Percentiles rank a stretch among this genome's conserved stretches.
Conservation (phyloP, 1,139 yeast genomes). For the Suhomyces choctaworum region DNA sequence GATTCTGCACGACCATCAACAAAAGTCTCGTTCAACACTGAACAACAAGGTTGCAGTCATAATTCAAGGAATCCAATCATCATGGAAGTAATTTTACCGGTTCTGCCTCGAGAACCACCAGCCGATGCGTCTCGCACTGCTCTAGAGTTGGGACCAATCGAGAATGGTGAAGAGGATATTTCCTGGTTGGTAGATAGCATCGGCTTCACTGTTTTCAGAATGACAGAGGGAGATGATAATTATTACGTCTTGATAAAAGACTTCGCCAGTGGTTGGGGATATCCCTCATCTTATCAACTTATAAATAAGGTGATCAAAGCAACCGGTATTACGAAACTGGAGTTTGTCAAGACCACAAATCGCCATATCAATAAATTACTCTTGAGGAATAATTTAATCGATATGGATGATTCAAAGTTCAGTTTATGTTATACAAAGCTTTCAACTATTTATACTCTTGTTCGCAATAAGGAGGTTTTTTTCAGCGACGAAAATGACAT, state of each 20-base stretch:
- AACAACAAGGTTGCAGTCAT: too few species aligned
- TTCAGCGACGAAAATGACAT: conserved; percentile 10
- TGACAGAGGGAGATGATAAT: conserved; percentile 3
- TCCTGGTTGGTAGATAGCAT: conserved; percentile 8
- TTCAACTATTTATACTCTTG: conserved; percentile 20
- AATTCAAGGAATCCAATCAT: too few species aligned
- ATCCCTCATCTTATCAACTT: conserved; percentile 47
- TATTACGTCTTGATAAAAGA: conserved; percentile 33
- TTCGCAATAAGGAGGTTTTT: conserved; percentile 22
- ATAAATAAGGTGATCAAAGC: conserved; percentile 29
- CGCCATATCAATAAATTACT: conserved; percentile 26
- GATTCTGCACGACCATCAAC: too few species aligned
- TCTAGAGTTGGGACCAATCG: conserved; percentile 3
- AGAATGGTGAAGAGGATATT: conserved; percentile 6
- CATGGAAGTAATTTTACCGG: conserved; percentile 8
- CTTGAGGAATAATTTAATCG: conserved; percentile 23
- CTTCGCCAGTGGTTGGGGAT: conserved; percentile 39
- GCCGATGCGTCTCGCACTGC: conserved; percentile 1
- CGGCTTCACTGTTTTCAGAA: conserved; percentile 9
- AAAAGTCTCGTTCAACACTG: too few species aligned
- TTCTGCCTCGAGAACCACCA: conserved; percentile 5
- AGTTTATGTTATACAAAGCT: conserved; percentile 34
- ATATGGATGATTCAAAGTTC: conserved; percentile 19
- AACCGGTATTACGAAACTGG: conserved; percentile 22
- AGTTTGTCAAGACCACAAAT: conserved; percentile 23